Base-by-base conservation (phyloP, 352 stramenopile species). In the Phytopythium mirpurense region DNA sequence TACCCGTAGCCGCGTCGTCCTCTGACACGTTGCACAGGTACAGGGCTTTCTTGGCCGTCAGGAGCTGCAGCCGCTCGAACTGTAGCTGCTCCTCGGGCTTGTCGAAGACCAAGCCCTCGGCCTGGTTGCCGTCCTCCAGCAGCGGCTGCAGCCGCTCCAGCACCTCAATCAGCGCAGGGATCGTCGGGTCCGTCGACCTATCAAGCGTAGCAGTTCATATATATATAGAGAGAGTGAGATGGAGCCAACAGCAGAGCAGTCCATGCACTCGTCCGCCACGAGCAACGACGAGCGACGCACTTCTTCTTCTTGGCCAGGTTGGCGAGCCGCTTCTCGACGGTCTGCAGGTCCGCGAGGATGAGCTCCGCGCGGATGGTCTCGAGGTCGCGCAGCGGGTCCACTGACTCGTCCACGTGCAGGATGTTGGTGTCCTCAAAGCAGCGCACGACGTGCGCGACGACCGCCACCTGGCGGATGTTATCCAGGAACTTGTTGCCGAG, bases 391-490 rank as follows among this genome's bases (percentile, higher is more conserved):
- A 98, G 67, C 8, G 97, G 96, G 71, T 99, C 89, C 14, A 99
- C 89, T 2, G 63, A 88, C 35, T 95, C 94, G 63, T 98, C 94
- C 19, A 99, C 97, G 72, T 98, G 93, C 54, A 98, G 88, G 51
- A 99, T 97, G 76, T 99, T 96, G 19, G 96, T 89, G 73, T 99
- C 90, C 51, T 98, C 92, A 61, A 99, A 99, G 74, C 96, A 99
- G 32, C 97, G 89, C 41, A 99, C 93, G 3, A 99, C 81, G 60
- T 93, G 83, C 10, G 67, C 68, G 49, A 93, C 92, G 45, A 93
- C 83, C 2, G 75, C 82, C 43, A 94, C 83, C 52, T 92, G 78
- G 2, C 80, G 82, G 59, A 96, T 96, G 57, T 93, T 90, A 48
- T 88, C 74, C 16, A 96, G 65, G 51, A 96, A 96, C 60, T 90